Evolutionary conservation across 768 basidiomycete genomes (phyloP), one percentile per base, ranked within the genome.

Genomic region (Ramaria rubella): DNA sequence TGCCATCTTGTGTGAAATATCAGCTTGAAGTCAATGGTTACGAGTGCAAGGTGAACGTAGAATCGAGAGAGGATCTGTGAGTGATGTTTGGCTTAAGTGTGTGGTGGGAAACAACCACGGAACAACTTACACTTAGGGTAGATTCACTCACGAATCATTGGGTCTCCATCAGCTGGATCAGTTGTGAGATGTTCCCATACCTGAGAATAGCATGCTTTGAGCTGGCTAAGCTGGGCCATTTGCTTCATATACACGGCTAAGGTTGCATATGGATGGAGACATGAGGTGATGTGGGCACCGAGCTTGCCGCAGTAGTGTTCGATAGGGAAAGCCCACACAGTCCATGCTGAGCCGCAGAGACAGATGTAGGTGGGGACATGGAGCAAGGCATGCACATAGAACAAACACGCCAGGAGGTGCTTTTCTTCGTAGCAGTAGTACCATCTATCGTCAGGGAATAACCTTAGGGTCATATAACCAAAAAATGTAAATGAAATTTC

Each of bases 251-350:
- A 38, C 36, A 38, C 36, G 3, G 36, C 12, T 2, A 38, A n/a
- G 12, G 36, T 38, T 12, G 36, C 36, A 38, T 3, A 38, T 14
- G 36, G 36, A n/a, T 38, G 36, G 7, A 38, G 36, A 3, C 6
- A n/a, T 38, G 6, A 38, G 36, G 36, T 38, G 36, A 38, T n/a
- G n/a, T 8, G 36, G 3, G 36, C 12, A 3, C 3, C 36, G 14
- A 38, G 36, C n/a, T 38, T 38, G 36, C 36, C 6, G 7, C 36
- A 38, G n/a, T 38, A 38, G 2, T 64, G 36, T 54, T 75, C 73
- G 62, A 73, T 68, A 23, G 59, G 62, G 53, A 73, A 74, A 1
- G 69, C 64, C 73, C 49, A 50, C 6, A 19, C 11, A 3, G 33
- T 4, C 49, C 49, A 50, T 21, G 33, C 26, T 7, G 49, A 27